Conservation (phyloP, 78 protist species). For the Dictyostelium capitatum region DNA sequence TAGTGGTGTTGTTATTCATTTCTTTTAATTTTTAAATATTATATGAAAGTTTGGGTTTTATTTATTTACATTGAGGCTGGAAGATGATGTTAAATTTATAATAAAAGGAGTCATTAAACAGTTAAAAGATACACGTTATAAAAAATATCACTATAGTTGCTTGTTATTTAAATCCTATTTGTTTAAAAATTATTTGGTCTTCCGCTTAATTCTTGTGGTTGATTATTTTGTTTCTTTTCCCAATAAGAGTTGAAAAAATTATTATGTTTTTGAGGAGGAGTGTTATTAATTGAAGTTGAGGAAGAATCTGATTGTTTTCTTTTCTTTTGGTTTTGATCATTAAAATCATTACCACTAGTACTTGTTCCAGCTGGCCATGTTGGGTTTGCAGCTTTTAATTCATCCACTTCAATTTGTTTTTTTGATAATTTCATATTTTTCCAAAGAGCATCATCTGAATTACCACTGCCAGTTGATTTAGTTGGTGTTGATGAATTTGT, state of each 20-base stretch:
- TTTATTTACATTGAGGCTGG: no score
- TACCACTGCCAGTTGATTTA: not conserved
- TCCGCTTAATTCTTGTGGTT: constrained; percentile 11
- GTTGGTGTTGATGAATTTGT: constrained; percentile 15
- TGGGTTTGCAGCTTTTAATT: constrained; percentile 6
- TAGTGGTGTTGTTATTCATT: no score
- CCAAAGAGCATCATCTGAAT: not conserved
- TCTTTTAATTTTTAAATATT: no score
- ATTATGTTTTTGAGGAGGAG: not conserved
- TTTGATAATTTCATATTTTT: constrained; percentile 18
- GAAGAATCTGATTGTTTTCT: not conserved
- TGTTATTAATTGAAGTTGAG: not conserved
- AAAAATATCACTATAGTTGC: no score
- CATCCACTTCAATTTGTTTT: constrained; percentile 51
- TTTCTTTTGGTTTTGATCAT: not conserved
- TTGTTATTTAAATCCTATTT: no score
- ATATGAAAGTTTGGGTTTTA: no score
- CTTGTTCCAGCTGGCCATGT: constrained; percentile 29
- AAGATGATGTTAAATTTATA: no score
- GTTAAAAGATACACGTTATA: no score
- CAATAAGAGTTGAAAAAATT: constrained; percentile 15
- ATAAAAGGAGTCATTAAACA: no score
- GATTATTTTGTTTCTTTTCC: constrained; percentile 29
- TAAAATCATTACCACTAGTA: not conserved
- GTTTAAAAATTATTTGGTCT: not conserved